These are phyloP conservation scores for Microascus cirrosus DNA, from an alignment of 2,329 filamentous ascomycete genomes.

Conservation along the genomic window DNA sequence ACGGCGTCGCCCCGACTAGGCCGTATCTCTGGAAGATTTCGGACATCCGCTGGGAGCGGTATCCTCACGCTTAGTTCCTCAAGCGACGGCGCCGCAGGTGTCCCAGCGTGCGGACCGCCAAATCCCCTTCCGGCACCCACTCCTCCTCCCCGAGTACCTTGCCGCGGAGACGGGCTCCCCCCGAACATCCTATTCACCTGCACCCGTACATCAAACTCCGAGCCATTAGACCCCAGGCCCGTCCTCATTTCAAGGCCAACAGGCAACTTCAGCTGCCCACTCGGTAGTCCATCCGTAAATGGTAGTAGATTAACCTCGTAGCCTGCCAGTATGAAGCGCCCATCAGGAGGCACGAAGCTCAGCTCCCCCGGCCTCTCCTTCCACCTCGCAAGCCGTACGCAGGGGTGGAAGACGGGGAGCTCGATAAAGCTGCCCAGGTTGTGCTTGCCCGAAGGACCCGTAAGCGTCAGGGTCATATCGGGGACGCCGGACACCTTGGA, in stretches of 20 bases:
- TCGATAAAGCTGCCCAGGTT: conserved; percentile 66
- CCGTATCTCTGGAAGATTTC: conserved; percentile 73
- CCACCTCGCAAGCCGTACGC: conserved; percentile 84
- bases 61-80: conserved; percentile 72
- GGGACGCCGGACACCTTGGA: conserved; percentile 91
- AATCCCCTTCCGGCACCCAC: conserved; percentile 13
- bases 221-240: conserved; percentile 59
- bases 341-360: conserved; percentile 94
- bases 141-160: conserved; percentile 16
- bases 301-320: conserved; percentile 91
- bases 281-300: conserved; percentile 44
- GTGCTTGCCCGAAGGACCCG: conserved; percentile 70
- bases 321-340: conserved; percentile 82
- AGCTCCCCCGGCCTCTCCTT: conserved; percentile 78
- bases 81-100: conserved; percentile 47
- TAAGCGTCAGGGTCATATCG: conserved; percentile 73
- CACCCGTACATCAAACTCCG: conserved; percentile 82
- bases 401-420: conserved; percentile 90
- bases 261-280: conserved; percentile 65
- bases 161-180: conserved; percentile 32
- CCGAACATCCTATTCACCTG: conserved; percentile 49
- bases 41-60: conserved; percentile 67
- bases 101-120: conserved; percentile 35
- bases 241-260: conserved; percentile 75
- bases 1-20: conserved; percentile 73